Conservation (phyloP, 2,329 filamentous ascomycete genomes). For the Talaromyces albobiverticillius region DNA sequence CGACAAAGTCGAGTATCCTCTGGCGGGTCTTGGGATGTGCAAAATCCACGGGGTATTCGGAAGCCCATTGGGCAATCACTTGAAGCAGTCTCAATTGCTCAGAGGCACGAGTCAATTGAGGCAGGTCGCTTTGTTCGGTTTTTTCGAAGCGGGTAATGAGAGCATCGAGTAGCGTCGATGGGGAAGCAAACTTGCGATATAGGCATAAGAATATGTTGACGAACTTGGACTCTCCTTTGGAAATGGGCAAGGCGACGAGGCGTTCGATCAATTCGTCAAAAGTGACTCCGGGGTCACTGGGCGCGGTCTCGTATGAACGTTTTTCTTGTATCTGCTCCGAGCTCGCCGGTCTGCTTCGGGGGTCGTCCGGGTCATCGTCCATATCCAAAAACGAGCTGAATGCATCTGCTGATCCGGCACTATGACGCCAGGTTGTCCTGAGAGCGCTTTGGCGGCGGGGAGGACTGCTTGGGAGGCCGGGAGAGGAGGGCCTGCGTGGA, state of each 20-base stretch:
- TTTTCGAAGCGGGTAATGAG: conserved; percentile 63
- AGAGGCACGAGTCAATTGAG: conserved; percentile 73
- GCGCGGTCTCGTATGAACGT: conserved; percentile 23
- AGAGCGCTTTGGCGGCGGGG: conserved; percentile 32
- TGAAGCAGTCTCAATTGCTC: conserved; percentile 80
- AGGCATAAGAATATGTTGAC: conserved; percentile 83
- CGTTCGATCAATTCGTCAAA: conserved; percentile 77
- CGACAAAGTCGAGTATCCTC: conserved; percentile 71
- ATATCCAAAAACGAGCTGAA: conserved; percentile 43
- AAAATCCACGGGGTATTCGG: conserved; percentile 89
- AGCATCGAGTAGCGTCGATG: conserved; percentile 71
- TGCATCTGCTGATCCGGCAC: conserved; percentile 36
- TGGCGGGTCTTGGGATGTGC: conserved; percentile 71
- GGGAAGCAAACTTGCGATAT: conserved; percentile 89
- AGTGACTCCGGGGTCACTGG: conserved; percentile 33
- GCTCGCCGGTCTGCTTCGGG: conserved; percentile 11
- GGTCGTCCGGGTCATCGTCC: conserved; percentile 40
- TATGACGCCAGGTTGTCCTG: conserved; percentile 37
- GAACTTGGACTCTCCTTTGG: conserved; percentile 86
- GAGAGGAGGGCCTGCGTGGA: conserved; percentile 27
- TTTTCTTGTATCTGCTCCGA: conserved; percentile 7
- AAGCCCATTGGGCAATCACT: conserved; percentile 84
- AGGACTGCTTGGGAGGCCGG: conserved; percentile 26
- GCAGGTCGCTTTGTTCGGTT: conserved; percentile 69
- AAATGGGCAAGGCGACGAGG: conserved; percentile 77